These are phyloP conservation scores for Hygrocybe punicea DNA, from an alignment of 768 basidiomycete genomes.

Conservation along the genomic window DNA sequence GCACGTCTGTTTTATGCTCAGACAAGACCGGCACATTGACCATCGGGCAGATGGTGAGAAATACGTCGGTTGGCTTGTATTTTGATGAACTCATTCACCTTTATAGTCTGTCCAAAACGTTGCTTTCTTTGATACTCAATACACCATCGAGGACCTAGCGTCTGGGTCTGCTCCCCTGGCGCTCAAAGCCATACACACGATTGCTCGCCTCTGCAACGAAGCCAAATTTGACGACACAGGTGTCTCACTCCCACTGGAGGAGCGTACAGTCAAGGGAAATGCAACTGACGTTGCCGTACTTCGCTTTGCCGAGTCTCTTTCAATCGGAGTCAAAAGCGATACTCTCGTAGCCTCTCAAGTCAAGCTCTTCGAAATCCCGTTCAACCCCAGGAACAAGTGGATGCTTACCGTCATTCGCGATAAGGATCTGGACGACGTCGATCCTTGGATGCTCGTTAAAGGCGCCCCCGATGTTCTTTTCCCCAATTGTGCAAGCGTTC, in stretches of 20 bases:
- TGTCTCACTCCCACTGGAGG: constrained; percentile 46
- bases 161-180: constrained; percentile 13
- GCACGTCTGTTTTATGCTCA: constrained; percentile 49
- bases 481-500: constrained; percentile 34
- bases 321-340: constrained; percentile 47
- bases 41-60: constrained; percentile 44
- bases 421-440: constrained; percentile 7
- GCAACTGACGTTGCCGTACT: constrained; percentile 71
- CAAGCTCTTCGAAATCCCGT: constrained; percentile 69
- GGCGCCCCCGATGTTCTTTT: constrained; percentile 60
- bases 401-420: constrained; percentile 56
- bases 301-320: constrained; percentile 51
- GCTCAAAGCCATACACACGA: constrained; percentile 32
- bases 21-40: constrained; percentile 58
- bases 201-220: constrained; percentile 57
- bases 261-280: constrained; percentile 61
- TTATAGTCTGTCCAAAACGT: constrained; percentile 40
- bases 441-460: constrained; percentile 45
- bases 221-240: constrained; percentile 66
- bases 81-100: background rate
- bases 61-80: background rate
- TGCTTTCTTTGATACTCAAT: constrained; percentile 33
- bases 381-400: constrained; percentile 75
- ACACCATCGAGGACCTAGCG: constrained; percentile 12
- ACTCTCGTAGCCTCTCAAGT: constrained; percentile 44